These are phyloP conservation scores for Pestalotiopsis sp. DNA, from an alignment of 2,329 filamentous ascomycete species.

Conservation along the genomic window DNA sequence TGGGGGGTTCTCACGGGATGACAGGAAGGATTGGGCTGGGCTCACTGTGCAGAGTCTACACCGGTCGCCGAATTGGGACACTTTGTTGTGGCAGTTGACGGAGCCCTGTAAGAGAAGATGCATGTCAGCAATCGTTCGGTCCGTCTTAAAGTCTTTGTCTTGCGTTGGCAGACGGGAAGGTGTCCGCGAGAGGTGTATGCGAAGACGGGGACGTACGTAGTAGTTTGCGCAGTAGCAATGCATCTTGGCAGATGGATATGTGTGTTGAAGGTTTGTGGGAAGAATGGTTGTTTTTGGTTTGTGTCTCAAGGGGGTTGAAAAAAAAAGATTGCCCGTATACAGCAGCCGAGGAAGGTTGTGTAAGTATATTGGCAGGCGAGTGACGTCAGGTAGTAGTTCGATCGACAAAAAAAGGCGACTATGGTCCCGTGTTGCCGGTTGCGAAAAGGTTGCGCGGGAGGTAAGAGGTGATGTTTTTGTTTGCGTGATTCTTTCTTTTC, in stretches of 20 bases:
- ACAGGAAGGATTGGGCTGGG: not conserved
- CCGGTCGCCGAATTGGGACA: constrained; percentile 29
- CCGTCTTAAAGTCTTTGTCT: not conserved
- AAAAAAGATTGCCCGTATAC: not conserved
- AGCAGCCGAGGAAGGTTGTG: not conserved
- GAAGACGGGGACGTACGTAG: constrained; percentile 22
- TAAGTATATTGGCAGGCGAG: not conserved
- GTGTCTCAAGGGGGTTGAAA: not conserved
- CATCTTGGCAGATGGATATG: constrained; percentile 20
- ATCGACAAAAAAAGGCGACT: not conserved
- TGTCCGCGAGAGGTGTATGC: not conserved
- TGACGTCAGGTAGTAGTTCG: not conserved
- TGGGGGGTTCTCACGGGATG: not conserved
- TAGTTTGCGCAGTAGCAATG: constrained; percentile 33
- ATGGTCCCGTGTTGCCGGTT: not conserved
- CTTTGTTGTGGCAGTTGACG: constrained; percentile 31
- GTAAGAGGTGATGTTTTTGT: not conserved
- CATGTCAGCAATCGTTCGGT: constrained; percentile 7
- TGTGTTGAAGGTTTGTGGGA: constrained; percentile 15
- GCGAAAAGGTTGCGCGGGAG: not conserved
- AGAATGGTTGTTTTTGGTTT: not conserved
- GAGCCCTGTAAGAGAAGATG: constrained; percentile 19
- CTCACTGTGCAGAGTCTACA: constrained; percentile 30
- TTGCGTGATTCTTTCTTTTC: not conserved
- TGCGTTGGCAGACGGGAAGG: not conserved